Base-by-base conservation (phyloP, 1,284 basidiomycete genomes). In the Malassezia sp. region DNA sequence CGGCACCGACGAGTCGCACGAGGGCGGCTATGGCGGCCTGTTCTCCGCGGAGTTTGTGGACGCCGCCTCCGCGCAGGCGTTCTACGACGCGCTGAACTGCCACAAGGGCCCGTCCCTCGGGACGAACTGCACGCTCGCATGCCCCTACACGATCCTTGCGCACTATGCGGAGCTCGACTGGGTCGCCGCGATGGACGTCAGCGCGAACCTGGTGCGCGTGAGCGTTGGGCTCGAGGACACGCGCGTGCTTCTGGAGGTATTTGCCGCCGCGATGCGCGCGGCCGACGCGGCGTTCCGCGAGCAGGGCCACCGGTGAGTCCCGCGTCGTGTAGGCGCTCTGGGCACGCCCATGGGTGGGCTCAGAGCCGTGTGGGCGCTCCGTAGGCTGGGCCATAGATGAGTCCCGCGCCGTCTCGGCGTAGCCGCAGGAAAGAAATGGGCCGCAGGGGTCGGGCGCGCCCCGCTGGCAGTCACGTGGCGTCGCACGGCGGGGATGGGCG, bases 101-200 rank as follows among this genome's bases (percentile, higher is more conserved):
- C 79, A 79, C 54, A 97, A 96, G 71, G 93, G 91, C 1, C 93
- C 91, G 0, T 85, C 82, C 62, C 77, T 96, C 17, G 91, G 91
- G 1, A 96, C 90, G 27, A 95, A 89, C 74, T 93, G 96, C 71
- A 96, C 91, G 1, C 77, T 93, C 12, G 87, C 85, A 21, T 86
- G 81, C 60, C 91, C 91, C 18, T 97, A 89, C 70, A 84, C 87
- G 3, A 82, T 97, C 52, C 75, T 99, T 18, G 93, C 87, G 20
- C 93, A 97, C 70, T 96, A 83, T 60, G 69, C 74, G 3, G 93
- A 99, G 72, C 73, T 95, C 46, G 84, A 85, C 26, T 99, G 93
- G 93, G 91, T 89, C 5, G 80, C 78, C 23, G 71, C 75, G 52
- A 89, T 80, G 70, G 91, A 87, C 14, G 87, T 97, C 5, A 87